These are phyloP conservation scores for Botrytis cinerea DNA, from an alignment of 2,329 filamentous ascomycete species.

Conservation along the genomic window DNA sequence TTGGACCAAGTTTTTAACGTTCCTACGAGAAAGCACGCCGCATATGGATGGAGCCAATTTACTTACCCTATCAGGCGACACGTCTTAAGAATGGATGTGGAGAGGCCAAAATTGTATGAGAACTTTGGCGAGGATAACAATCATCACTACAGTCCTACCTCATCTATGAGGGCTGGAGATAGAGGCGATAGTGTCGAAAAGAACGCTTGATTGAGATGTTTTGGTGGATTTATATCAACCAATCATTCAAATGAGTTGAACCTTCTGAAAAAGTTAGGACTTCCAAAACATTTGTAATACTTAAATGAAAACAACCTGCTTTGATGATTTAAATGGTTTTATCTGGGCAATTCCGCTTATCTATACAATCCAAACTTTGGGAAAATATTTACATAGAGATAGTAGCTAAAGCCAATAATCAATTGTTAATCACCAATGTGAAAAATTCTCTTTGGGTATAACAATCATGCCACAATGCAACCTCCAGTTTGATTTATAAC, in stretches of 20 bases:
- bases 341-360: neutral
- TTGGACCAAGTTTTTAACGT: conserved; percentile 34
- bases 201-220: neutral
- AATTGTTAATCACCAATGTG: neutral
- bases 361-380: neutral
- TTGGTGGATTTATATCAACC: neutral
- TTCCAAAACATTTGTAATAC: neutral
- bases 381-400: neutral
- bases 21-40: conserved; percentile 17
- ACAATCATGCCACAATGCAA: neutral
- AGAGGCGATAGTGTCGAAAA: neutral
- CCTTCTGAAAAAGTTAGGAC: neutral
- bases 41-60: conserved; percentile 15
- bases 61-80: conserved; percentile 18
- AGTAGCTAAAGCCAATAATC: neutral
- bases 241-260: neutral
- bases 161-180: neutral
- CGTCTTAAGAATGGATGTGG: conserved; percentile 11
- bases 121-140: neutral
- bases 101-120: neutral
- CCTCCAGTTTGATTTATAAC: neutral
- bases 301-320: neutral
- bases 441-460: no score
- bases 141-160: neutral
- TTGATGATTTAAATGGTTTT: neutral